Evolutionary conservation across 164 flowering plant genomes (phyloP), one percentile per base, ranked within the genome.

Genomic region (Annona cherimola): DNA sequence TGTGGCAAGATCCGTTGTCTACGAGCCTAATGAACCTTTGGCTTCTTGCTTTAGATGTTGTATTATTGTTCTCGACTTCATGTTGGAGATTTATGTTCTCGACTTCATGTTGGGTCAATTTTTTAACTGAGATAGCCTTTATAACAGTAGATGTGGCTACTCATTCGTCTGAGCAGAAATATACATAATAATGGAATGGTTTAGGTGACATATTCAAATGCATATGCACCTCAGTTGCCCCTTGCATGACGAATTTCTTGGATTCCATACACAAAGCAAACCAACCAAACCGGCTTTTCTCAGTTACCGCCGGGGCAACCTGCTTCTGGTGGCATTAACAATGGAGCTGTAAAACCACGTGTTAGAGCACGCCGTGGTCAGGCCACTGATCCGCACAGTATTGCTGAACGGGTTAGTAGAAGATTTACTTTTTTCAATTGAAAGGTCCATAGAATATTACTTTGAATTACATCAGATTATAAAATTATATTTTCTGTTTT

Each of bases 311-410:
- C 74, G 40, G 55, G 55, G 9, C 50, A 75, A 18, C 39, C 76
- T 66, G 66, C 74, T 62, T 46, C 71, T 39, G 74, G 64, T 43
- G 77, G 70, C 63, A 50, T 11, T 50, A 76, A 77, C 65, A 76
- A 71, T 57, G 81, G 81, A 54, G 55, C 71, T 46, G 75, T 67
- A 45, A 81, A 76, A 70, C 77, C 81, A 63, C 81, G 84, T 11
- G 81, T 78, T 5, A 77, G 90, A 76, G 90, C 90, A 39, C 84
- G 90, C 2, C 73, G 90, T 76, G 90, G 90, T 60, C 90, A 87
- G 76, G 90, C 90, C 60, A 87, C 90, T 41, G 90, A 87, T 70
- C 90, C 90, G 42, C 90, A 87, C 80, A 87, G 90, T 73, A 87
- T 87, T 20, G 90, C 90, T 26, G 90, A 87, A 77, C 79, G 90